Evolutionary conservation across 2,329 filamentous ascomycete genomes (phyloP), one percentile per base, ranked within the genome.

Genomic region (Chrysoporthe puriensis): DNA sequence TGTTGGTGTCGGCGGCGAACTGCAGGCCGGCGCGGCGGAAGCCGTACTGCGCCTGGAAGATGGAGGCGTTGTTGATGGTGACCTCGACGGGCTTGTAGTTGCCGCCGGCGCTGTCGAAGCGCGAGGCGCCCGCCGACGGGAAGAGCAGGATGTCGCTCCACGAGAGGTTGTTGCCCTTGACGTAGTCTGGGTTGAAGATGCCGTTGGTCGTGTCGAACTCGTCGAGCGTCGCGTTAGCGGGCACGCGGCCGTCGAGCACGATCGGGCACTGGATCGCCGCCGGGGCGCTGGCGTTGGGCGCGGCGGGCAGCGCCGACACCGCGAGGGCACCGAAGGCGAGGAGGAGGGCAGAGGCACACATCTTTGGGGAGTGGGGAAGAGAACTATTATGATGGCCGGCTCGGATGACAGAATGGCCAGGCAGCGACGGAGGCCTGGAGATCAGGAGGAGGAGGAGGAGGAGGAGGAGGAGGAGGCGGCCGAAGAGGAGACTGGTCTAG

Each of bases 21-120:
- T 80, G 80, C 62, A 83, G 73, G 0, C 81, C 81, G 3, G 78
- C 81, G 57, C 81, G 77, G n/a, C 81, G 78, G 77, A 83, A 83
- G 32, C 81, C 81, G 56, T 78, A 76, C 74, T 83, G 81, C 43
- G 71, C 74, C 76, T 82, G 79, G 76, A 83, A 83, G 74, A 83
- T 77, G 74, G 78, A 80, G 63, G 74, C 68, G 74, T 83, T 81
- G 73, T 75, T 77, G 71, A 83, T 75, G 63, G 80, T 83, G 26
- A 82, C 80, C 73, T 83, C 81, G 69, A 83, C 68, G 1, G 81
- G 73, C 70, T 77, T 78, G 69, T 76, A 57, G n/a, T 7, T 14
- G 46, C 18, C 36, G 57, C 48, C 59, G 34, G 68, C 76, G 59
- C 70, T 69, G 71, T 83, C 82, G 75, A 84, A 83, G 57, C 78